phyloP scores from a whole-genome alignment of 164 flowering plant species.

The Echeveria elegans region DNA sequence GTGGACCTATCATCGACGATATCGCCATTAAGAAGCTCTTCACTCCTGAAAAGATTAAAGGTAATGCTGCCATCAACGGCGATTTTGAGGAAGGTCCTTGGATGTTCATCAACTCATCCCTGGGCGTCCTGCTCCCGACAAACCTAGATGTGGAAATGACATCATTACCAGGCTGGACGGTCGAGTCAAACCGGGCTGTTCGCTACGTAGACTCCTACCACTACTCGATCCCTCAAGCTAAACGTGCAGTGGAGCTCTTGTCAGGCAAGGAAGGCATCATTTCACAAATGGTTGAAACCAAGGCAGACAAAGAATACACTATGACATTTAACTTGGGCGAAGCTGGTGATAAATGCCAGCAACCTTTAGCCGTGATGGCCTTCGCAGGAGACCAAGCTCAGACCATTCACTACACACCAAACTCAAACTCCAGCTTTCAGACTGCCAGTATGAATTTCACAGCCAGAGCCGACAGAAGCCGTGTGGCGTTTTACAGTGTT shows the following conservation, averaged over 20 bases:
- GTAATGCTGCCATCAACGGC: constrained; percentile 84
- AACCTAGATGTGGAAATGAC: constrained; percentile 83
- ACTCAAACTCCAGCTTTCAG: constrained; percentile 50
- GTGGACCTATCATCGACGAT: constrained; percentile 93
- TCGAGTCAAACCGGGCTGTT: constrained; percentile 88
- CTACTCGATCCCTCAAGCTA: constrained; percentile 66
- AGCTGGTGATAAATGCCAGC: constrained; percentile 73
- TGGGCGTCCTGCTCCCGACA: constrained; percentile 89
- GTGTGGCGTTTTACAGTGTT: constrained; percentile 85
- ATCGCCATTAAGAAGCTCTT: constrained; percentile 91
- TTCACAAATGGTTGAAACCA: constrained; percentile 85
- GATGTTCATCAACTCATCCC: constrained; percentile 67
- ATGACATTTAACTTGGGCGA: constrained; percentile 67
- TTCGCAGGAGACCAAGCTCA: constrained; percentile 92
- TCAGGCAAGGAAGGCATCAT: constrained; percentile 98
- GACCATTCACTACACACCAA: constrained; percentile 58
- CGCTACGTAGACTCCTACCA: constrained; percentile 81
- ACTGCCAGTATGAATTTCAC: constrained; percentile 61
- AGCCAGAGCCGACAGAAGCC: constrained; percentile 81
- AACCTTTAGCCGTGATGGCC: constrained; percentile 83
- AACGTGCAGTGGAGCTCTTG: constrained; percentile 73
- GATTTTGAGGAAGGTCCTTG: constrained; percentile 97
- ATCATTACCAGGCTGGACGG: constrained; percentile 83
- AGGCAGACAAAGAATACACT: constrained; percentile 45
- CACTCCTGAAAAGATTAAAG: constrained; percentile 64